Evolutionary conservation across 2,329 filamentous ascomycete species (phyloP), one percentile per base, ranked within the genome.

Genomic region (Mollisiaceae sp.): DNA sequence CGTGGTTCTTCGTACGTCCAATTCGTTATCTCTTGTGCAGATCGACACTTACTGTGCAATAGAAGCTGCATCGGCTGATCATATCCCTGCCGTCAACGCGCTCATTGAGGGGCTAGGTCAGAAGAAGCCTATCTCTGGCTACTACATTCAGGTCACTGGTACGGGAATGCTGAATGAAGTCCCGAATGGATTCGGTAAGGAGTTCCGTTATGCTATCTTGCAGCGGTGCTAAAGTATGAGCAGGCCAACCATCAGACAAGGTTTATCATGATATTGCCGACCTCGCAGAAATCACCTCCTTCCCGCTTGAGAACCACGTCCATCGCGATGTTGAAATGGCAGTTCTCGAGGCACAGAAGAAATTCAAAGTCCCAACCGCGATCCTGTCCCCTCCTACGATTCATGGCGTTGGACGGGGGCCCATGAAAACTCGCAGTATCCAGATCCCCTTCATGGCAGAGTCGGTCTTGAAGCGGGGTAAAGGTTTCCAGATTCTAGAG

Each of bases 271-370:
- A 91, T 69, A 80, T 86, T 70, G 79, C 84, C 11, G 84, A 83
- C 59, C 81, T 91, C 43, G 77, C 80, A 14, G 82, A 84, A 54
- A 79, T 90, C 41, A 79, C 85, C 1, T 81, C 73, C 12, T 72
- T 91, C 0, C 88, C 88, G 0, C 79, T 83, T 0, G 84, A 88
- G 72, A 72, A 77, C 0, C 88, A 83, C 11, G 73, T 82, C 27
- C 91, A 93, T 77, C 85, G 89, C 15, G 81, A 88, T 71, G 85
- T 92, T 4, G 91, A 94, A 76, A 85, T 88, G 74, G 82, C 91
- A 27, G 84, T 93, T n/a, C 78, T 82, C 35, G 78, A 70, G 0
- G 69, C 63, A 0, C 78, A 79, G n/a, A 75, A 76, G 6, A 75
- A 78, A 63, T 75, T 81, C 11, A 76, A 76, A 0, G 79, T 89